phyloP scores from a whole-genome alignment of 176 grass and related monocot species.

The Oryza glumipatula region DNA sequence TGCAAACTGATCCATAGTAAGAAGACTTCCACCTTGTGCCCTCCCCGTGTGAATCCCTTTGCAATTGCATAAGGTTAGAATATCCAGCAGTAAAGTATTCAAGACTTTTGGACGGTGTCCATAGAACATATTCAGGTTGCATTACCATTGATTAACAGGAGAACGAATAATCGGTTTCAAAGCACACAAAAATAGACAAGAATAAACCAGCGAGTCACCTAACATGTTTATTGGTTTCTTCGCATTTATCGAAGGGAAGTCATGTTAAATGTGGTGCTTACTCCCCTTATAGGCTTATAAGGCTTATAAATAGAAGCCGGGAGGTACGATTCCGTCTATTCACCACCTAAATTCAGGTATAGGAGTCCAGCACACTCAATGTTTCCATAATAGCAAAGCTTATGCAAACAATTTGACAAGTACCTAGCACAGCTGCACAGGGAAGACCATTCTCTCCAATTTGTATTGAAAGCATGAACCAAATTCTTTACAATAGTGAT shows the following conservation, averaged over 20 bases:
- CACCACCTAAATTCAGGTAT: background rate
- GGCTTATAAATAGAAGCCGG: background rate
- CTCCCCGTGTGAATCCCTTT: conserved; percentile 3
- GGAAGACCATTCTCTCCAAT: background rate
- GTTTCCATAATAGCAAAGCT: background rate
- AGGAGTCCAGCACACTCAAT: background rate
- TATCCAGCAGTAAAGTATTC: background rate
- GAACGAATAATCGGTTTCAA: background rate
- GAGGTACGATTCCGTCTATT: background rate
- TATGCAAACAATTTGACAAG: conserved; percentile 1
- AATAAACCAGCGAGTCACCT: background rate
- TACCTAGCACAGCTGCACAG: background rate
- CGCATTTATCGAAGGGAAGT: background rate
- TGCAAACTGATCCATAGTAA: conserved; percentile 4
- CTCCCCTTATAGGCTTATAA: background rate
- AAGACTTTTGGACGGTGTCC: background rate
- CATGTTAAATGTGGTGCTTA: background rate
- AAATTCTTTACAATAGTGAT: background rate
- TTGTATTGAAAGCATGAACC: background rate
- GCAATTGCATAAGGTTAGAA: background rate
- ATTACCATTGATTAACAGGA: background rate
- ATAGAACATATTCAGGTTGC: background rate
- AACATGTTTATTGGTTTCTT: background rate
- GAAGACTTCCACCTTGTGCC: background rate
- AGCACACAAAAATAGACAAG: conserved; percentile 9